These are phyloP conservation scores for Globisporangium ultimum DNA, from an alignment of 352 stramenopile species.

Conservation along the genomic window DNA sequence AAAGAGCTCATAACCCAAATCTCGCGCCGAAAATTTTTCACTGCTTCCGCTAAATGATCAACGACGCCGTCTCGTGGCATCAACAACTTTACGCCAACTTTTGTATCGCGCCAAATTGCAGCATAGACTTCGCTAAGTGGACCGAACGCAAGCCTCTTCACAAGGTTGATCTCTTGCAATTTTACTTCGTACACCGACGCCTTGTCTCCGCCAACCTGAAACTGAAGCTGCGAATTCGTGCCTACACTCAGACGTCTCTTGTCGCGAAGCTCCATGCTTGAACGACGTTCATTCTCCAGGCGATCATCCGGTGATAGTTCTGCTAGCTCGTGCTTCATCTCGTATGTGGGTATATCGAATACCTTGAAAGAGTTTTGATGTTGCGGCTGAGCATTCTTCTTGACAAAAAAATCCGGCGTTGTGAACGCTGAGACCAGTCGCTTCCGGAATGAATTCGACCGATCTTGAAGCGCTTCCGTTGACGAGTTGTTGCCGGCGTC, in stretches of 20 bases:
- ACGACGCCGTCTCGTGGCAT: slow-evolving; percentile 70
- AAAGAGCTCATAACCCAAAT: slow-evolving; percentile 80
- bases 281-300: slow-evolving; percentile 56
- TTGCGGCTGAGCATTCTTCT: slow-evolving; percentile 4
- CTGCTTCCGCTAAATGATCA: slow-evolving; percentile 62
- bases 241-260: slow-evolving; percentile 64
- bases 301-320: slow-evolving; percentile 48
- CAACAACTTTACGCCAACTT: slow-evolving; percentile 73
- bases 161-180: slow-evolving; percentile 66
- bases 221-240: slow-evolving; percentile 51
- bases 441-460: slow-evolving; percentile 17
- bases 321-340: slow-evolving; percentile 45
- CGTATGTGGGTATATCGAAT: slow-evolving; percentile 66
- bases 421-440: slow-evolving; percentile 12
- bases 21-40: slow-evolving; percentile 78
- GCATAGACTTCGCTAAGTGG: slow-evolving; percentile 75
- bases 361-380: slow-evolving; percentile 27
- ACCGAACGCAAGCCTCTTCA: slow-evolving; percentile 69
- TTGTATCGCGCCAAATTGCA: slow-evolving; percentile 70
- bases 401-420: slow-evolving; percentile 1
- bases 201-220: slow-evolving; percentile 71
- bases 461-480: neutral
- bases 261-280: slow-evolving; percentile 48
- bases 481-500: neutral
- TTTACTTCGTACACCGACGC: slow-evolving; percentile 79